These are phyloP conservation scores for Nitzschia sp. DNA, from an alignment of 108 stramenopile species.

Conservation along the genomic window DNA sequence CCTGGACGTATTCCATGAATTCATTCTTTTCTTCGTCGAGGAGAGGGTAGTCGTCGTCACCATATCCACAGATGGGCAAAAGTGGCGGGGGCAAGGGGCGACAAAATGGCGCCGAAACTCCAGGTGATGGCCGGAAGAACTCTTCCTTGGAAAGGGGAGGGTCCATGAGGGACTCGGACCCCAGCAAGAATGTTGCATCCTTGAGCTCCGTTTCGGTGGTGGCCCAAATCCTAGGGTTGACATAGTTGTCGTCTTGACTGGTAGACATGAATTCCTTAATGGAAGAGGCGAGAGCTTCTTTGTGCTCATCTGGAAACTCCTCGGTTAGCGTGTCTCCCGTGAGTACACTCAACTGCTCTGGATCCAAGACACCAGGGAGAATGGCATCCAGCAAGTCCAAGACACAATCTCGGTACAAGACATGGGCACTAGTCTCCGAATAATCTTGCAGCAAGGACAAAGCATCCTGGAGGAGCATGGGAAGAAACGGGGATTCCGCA, in stretches of 20 bases:
- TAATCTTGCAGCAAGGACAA: slow-evolving; percentile 26
- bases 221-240: slow-evolving; percentile 38
- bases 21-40: slow-evolving; percentile 33
- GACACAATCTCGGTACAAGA: slow-evolving; percentile 30
- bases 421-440: neutral
- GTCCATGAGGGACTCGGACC: slow-evolving; percentile 2
- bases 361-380: slow-evolving; percentile 36
- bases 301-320: slow-evolving; percentile 18
- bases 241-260: slow-evolving; percentile 36
- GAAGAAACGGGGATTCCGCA: slow-evolving; percentile 45
- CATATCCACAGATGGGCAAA: slow-evolving; percentile 36
- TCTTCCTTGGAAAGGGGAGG: slow-evolving; percentile 4
- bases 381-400: slow-evolving; percentile 38
- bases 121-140: slow-evolving; percentile 28
- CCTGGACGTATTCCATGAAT: slow-evolving; percentile 57
- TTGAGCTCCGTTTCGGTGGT: slow-evolving; percentile 26
- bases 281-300: slow-evolving; percentile 25
- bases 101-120: slow-evolving; percentile 43
- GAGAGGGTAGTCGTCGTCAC: slow-evolving; percentile 29
- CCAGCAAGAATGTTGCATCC: slow-evolving; percentile 18
- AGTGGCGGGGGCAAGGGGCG: slow-evolving; percentile 53
- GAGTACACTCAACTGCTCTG: slow-evolving; percentile 21
- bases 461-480: slow-evolving; percentile 38
- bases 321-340: slow-evolving; percentile 4
- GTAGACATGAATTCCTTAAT: slow-evolving; percentile 26